phyloP scores from a whole-genome alignment of 1,284 basidiomycete genomes.

The Apiotrichum porosum region DNA sequence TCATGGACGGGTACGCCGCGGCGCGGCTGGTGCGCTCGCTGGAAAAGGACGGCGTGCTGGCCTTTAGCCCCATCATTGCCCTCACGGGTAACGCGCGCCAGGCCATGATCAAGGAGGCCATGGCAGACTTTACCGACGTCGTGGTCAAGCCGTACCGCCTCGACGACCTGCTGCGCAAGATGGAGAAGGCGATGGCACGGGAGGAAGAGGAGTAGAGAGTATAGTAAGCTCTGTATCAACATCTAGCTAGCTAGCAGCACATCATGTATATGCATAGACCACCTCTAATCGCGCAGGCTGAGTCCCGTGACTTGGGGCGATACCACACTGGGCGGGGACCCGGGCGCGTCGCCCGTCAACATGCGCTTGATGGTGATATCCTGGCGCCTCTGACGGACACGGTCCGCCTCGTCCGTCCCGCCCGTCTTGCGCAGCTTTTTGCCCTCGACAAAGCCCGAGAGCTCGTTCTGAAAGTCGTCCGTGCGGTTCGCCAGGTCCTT shows the following conservation, averaged over 20 bases:
- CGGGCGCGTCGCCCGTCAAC: constrained; percentile 53
- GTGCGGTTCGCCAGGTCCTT: constrained; percentile 61
- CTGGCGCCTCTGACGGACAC: constrained; percentile 73
- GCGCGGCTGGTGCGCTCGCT: constrained; percentile 2
- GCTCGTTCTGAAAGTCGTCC: constrained; percentile 70
- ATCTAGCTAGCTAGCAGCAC: too few relatives aligned
- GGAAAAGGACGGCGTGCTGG: background rate
- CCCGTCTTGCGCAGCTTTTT: constrained; percentile 90
- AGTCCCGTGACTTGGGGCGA: background rate
- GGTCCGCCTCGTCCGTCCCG: constrained; percentile 83
- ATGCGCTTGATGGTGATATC: constrained; percentile 81
- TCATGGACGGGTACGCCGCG: constrained; percentile 10
- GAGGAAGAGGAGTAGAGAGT: too few relatives aligned
- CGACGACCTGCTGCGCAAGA: constrained; percentile 33
- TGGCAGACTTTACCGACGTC: constrained; percentile 23
- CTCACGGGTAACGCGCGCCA: constrained; percentile 14
- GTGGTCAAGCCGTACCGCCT: constrained; percentile 36
- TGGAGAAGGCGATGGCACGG: too few relatives aligned
- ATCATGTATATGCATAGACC: too few relatives aligned
- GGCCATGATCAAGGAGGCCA: constrained; percentile 7
- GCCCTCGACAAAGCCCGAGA: constrained; percentile 72
- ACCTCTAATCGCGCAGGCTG: too few relatives aligned
- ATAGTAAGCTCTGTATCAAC: too few relatives aligned
- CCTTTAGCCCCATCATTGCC: background rate
- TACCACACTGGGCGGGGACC: background rate